Evolutionary conservation across 2,329 filamentous ascomycete species (phyloP), one percentile per base, ranked within the genome.

Genomic region (Fusarium sp.): DNA sequence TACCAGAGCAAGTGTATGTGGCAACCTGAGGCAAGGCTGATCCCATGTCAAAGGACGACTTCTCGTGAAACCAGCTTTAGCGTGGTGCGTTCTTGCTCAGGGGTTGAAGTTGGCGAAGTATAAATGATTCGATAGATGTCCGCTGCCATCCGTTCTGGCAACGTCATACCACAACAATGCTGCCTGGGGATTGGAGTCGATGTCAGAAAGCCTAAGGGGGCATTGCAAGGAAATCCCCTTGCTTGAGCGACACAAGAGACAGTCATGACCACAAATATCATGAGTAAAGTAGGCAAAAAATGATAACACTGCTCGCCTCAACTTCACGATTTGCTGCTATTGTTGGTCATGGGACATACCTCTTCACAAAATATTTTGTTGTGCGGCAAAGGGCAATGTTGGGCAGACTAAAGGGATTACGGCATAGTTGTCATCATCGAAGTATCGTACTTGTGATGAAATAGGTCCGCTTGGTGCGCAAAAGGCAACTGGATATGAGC

Each of bases 251-350:
- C 33, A 39, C 23, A 14, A 37, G 39, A 59, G 33, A 22, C 6
- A n/a, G 17, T 45, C 22, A 19, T 65, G 23, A 14, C 47, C 33
- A 30, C 47, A 32, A 37, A 22, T 32, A 27, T 17, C 2, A 23
- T 35, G 51, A 35, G 27, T 40, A 40, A 49, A 51, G 17, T 27
- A 25, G 27, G n/a, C 7, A 46, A 27, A 40, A 22, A n/a, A 33
- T 20, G 22, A 45, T n/a, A 20, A 20, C 14, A 4, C 9, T 52
- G 61, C 41, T 25, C 40, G 59, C 61, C 61, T 30, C 23, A 8
- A 32, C 20, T 20, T 59, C 19, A 30, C 64, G 52, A 46, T 58
- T 64, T 47, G 61, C 22, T 65, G 25, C 17, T 37, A 19, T 48
- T 19, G 41, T 37, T 19, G 44, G 41, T 64, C 60, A 64, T 59